Evolutionary conservation across 1,284 basidiomycete genomes (phyloP).

Genomic region (Rhodotorula glutinis): DNA sequence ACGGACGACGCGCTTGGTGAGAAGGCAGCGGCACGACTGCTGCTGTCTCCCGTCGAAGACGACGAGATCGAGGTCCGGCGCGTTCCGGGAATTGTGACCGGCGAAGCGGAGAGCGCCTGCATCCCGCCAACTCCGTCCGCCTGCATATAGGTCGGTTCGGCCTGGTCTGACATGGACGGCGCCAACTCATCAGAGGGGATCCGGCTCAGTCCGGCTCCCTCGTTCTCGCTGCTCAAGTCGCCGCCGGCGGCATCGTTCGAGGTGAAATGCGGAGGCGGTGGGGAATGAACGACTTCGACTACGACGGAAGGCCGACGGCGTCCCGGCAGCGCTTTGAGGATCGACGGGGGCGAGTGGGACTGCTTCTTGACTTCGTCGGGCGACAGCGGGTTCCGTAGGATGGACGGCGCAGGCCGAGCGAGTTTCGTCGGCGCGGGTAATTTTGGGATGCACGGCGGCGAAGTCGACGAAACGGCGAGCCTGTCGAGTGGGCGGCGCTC

Average conservation of each 20-base stretch:
- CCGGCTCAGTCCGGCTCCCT: neutral
- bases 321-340: neutral
- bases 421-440: slow-evolving; percentile 8
- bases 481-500: neutral
- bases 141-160: too few species aligned
- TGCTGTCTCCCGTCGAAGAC: neutral
- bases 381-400: slow-evolving; percentile 31
- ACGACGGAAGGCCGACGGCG: slow-evolving; percentile 5
- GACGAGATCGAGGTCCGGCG: neutral
- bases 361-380: neutral
- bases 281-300: slow-evolving; percentile 23
- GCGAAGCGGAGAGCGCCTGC: slow-evolving; percentile 11
- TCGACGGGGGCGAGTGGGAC: neutral
- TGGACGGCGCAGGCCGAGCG: slow-evolving; percentile 15
- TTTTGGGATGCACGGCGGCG: slow-evolving; percentile 14
- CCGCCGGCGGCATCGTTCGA: neutral
- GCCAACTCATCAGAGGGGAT: neutral
- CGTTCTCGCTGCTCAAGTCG: neutral
- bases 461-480: slow-evolving; percentile 6
- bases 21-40: neutral
- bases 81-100: neutral
- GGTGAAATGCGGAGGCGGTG: slow-evolving; percentile 18
- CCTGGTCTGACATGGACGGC: neutral
- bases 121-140: neutral
- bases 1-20: slow-evolving; percentile 1